These are phyloP conservation scores for Coemansia sp. DNA, from an alignment of 192 early-diverging fungal genomes.

Conservation along the genomic window DNA sequence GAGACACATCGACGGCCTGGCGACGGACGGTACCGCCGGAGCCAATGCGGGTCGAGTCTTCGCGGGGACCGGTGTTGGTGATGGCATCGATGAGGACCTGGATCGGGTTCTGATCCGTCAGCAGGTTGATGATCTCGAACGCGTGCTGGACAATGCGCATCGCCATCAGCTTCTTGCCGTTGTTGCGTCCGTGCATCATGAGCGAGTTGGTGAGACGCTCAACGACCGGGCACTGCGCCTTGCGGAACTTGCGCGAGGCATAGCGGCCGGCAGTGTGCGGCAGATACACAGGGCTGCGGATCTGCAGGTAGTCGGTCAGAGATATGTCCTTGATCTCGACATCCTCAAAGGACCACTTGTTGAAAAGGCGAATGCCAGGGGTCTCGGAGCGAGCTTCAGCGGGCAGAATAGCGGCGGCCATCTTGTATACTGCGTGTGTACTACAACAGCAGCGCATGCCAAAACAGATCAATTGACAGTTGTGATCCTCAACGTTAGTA, in stretches of 20 bases:
- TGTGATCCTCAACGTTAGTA: not conserved
- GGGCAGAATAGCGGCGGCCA: conserved; percentile 52
- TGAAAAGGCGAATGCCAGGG: conserved; percentile 65
- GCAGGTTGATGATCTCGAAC: conserved; percentile 98
- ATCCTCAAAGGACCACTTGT: conserved; percentile 89
- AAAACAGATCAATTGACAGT: not conserved
- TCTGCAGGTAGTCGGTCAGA: conserved; percentile 88
- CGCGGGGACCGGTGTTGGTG: conserved; percentile 98
- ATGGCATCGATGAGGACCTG: conserved; percentile 98
- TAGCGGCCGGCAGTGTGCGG: conserved; percentile 99
- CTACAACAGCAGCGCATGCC: not conserved
- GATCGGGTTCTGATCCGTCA: conserved; percentile 97
- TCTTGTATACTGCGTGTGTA: conserved; percentile 44
- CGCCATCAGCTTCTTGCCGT: conserved; percentile 99
- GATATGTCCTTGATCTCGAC: conserved; percentile 89
- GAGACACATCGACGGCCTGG: conserved; percentile 99
- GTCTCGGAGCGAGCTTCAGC: conserved; percentile 56
- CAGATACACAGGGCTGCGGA: conserved; percentile 90
- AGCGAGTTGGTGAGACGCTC: conserved; percentile 98
- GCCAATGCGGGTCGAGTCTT: conserved; percentile 99
- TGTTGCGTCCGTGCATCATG: conserved; percentile 99
- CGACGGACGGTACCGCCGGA: conserved; percentile 96
- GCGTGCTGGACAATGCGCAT: conserved; percentile 98
- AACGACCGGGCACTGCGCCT: conserved; percentile 98
- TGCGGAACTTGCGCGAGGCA: conserved; percentile 94